phyloP scores from a whole-genome alignment of 2,329 filamentous ascomycete genomes.

The Xenosphaeropsis pyriputrescens region DNA sequence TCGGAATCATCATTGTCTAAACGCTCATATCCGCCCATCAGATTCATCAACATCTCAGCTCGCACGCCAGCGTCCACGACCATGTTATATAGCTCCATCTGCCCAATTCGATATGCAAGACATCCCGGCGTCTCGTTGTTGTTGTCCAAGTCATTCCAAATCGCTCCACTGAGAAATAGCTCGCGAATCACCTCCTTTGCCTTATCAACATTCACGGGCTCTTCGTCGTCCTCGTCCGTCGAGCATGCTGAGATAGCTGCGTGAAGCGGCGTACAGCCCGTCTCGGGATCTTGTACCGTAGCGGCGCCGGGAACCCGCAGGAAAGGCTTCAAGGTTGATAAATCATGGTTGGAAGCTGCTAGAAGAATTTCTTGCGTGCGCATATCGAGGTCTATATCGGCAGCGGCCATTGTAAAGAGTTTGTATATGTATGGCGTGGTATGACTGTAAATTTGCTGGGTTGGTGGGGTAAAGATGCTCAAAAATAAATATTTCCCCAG shows the following conservation, averaged over 20 bases:
- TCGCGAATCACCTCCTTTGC: slow-evolving; percentile 57
- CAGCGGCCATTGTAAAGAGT: not conserved
- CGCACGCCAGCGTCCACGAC: slow-evolving; percentile 84
- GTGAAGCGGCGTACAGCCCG: slow-evolving; percentile 78
- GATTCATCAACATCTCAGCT: slow-evolving; percentile 72
- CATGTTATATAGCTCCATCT: slow-evolving; percentile 59
- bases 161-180: slow-evolving; percentile 75
- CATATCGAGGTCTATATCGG: not conserved
- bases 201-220: slow-evolving; percentile 30
- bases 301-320: slow-evolving; percentile 29
- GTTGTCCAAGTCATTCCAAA: slow-evolving; percentile 90
- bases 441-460: too few species aligned
- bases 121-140: slow-evolving; percentile 87
- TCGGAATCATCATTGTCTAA: slow-evolving; percentile 37
- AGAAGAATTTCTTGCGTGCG: slow-evolving; percentile 44
- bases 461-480: not conserved
- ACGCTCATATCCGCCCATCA: slow-evolving; percentile 70
- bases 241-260: slow-evolving; percentile 67
- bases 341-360: slow-evolving; percentile 46
- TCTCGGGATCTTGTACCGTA: slow-evolving; percentile 72
- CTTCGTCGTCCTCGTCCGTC: slow-evolving; percentile 21
- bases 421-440: too few species aligned
- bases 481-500: not conserved
- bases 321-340: slow-evolving; percentile 15
- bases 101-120: slow-evolving; percentile 56